Base-by-base conservation (phyloP, 805 yeast genomes). In the Candida pseudofarinosa region DNA sequence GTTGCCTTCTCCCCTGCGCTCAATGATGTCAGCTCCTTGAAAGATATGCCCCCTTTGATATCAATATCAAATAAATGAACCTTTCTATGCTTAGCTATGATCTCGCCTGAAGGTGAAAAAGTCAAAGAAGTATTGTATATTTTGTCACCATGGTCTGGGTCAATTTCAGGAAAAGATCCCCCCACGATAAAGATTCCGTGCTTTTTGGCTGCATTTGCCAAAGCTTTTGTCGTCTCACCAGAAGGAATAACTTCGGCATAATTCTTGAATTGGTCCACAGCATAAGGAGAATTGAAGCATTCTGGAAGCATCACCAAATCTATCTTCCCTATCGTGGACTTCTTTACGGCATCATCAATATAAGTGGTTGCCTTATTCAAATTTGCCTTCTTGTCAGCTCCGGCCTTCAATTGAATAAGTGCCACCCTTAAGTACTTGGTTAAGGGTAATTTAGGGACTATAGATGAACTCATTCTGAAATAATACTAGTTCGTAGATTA, bases 231-330 rank as follows among this genome's bases (percentile, higher is more conserved):
- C 3, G 81, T 74, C 46, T 80, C 82, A 4, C 95, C 95, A 1
- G 68, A 60, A 4, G 96, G 95, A 35, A 93, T 85, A n/a, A 62
- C 53, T 62, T 93, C 99, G 3, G 96, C 90, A 59, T 93, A 91
- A 45, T 87, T 81, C 4, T 85, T 79, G 64, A 93, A 93, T 48
- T 90, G 84, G 45, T 79, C 78, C 20, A 88, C 96, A 0, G 95
- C 80, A 59, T 93, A 93, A 2, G 98, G 98, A 1, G 97, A 87
- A 62, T 91, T 93, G 77, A 90, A 91, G 67, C 97, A 89, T 67
- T 93, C 98, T 6, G 99, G 99, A 26, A 93, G 69, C 50, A 93
- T 88, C 8, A 93, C 77, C 34, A 91, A 69, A 54, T 90, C 85
- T 34, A 83, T 47, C 40, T 55, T 56, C 2, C 68, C 70, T 31